Base-by-base conservation (phyloP, 805 yeast species). In the Priceomyces haplophilus region DNA sequence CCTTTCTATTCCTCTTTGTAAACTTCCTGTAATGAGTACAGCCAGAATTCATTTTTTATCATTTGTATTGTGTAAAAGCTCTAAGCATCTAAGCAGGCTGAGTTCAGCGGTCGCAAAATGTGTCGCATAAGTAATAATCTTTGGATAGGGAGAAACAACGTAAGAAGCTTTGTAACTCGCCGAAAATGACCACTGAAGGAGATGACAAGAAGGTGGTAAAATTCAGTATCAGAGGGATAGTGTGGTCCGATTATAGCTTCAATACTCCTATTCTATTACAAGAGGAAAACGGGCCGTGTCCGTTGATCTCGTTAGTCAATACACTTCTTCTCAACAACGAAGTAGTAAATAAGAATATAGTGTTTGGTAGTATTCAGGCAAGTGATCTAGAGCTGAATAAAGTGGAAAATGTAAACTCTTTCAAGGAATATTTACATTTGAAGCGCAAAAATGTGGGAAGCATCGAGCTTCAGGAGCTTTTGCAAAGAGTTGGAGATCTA, bases 221-320 rank as follows among this genome's bases (percentile, higher is more conserved):
- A 13, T 53, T 53, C 38, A 45, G 52, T n/a, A 61, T 64, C 18
- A 55, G 59, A 41, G 36, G 45, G 25, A 53, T 67, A 23, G 42
- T 45, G 21, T 68, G 72, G 73, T 60, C 68, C 23, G 65, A 61
- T 36, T 62, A 66, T 49, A 61, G 62, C 37, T 59, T 59, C 23
- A 48, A 44, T 49, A 73, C 82, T 44, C 79, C 79, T 33, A 78
- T 89, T 25, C 64, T 90, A 3, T 62, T 88, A 16, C 97, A 89
- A 65, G 86, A 87, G 48, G 70, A 65, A 37, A 88, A 88, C 55
- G 97, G 97, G 0, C 96, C 97, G 0, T 89, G 96, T 57, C 95
- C 96, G 1, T 61, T 90, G 30, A 74, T 90, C 11, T 90, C 96
- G 0, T 64, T 90, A 32, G 73, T 80, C 38, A 90, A 90, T 57